These are phyloP conservation scores for Sporobolomyces roseus DNA, from an alignment of 768 basidiomycete genomes.

Conservation along the genomic window DNA sequence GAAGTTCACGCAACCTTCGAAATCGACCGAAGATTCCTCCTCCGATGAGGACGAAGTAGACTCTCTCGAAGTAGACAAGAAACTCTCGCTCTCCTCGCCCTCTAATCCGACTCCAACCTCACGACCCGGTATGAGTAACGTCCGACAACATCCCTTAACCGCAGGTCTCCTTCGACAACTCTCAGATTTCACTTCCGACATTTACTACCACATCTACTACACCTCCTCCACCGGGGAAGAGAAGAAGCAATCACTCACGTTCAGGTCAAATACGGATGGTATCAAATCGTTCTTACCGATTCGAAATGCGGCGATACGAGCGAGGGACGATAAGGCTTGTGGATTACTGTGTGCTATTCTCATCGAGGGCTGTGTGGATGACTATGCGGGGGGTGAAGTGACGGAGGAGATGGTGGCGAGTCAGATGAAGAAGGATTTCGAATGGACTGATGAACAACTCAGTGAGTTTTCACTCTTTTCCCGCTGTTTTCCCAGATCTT, in stretches of 20 bases:
- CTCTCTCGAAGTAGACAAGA: slow-evolving; percentile 1
- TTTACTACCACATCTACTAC: slow-evolving; percentile 13
- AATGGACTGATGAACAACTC: slow-evolving; percentile 5
- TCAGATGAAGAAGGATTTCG: slow-evolving; percentile 15
- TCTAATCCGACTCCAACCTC: background rate
- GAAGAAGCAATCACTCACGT: slow-evolving; percentile 13
- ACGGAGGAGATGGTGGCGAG: slow-evolving; percentile 14
- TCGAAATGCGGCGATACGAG: slow-evolving; percentile 10
- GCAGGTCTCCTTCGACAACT: slow-evolving; percentile 3
- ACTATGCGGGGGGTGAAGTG: slow-evolving; percentile 10
- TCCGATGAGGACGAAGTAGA: background rate
- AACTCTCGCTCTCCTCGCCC: background rate
- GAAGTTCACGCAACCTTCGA: slow-evolving; percentile 6
- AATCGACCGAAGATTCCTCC: background rate
- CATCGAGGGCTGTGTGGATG: slow-evolving; percentile 15
- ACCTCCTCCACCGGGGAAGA: slow-evolving; percentile 6
- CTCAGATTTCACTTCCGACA: slow-evolving; percentile 10
- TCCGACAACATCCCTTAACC: slow-evolving; percentile 9
- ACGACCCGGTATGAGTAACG: background rate
- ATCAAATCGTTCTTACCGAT: slow-evolving; percentile 13
- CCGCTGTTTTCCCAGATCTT: background rate
- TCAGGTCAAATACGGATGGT: background rate
- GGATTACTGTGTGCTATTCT: slow-evolving; percentile 17
- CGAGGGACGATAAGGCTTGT: slow-evolving; percentile 11
- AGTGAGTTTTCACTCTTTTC: background rate